phyloP scores from a whole-genome alignment of 2,329 filamentous ascomycete species.

The Fusarium nygamai region DNA sequence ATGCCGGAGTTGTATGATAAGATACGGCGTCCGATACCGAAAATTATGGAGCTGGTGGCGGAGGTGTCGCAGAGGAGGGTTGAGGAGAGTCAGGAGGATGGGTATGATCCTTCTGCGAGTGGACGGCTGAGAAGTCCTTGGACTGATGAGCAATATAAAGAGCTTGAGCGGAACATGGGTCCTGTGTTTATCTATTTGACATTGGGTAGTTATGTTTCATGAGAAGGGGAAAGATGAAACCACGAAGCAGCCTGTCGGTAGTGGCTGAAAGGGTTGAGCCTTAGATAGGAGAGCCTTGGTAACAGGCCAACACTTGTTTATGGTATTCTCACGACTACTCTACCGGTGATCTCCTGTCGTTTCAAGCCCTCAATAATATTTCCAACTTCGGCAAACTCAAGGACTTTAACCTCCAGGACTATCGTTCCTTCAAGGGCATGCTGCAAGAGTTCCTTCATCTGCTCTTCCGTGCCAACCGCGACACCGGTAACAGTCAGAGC shows the following conservation, averaged over 20 bases:
- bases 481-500: conserved; percentile 32
- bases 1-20: neutral
- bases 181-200: neutral
- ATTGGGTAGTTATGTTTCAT: neutral
- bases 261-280: neutral
- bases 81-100: neutral
- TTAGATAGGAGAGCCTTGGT: neutral
- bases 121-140: neutral
- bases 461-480: conserved; percentile 29
- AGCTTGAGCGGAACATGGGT: neutral
- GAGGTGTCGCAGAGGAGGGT: neutral
- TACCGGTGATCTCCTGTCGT: conserved; percentile 17
- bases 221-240: neutral
- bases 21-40: neutral
- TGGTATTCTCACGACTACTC: conserved; percentile 31
- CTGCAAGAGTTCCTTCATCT: conserved; percentile 27
- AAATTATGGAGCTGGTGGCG: neutral
- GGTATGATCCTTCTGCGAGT: neutral
- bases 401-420: neutral
- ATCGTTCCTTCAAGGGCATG: conserved; percentile 6
- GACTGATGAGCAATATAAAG: neutral
- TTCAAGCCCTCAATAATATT: conserved; percentile 14
- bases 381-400: conserved; percentile 13
- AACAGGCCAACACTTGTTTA: neutral
- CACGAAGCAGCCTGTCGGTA: neutral